Evolutionary conservation across 2,329 filamentous ascomycete genomes (phyloP), one percentile per base, ranked within the genome.

Genomic region (Fusarium concolor): DNA sequence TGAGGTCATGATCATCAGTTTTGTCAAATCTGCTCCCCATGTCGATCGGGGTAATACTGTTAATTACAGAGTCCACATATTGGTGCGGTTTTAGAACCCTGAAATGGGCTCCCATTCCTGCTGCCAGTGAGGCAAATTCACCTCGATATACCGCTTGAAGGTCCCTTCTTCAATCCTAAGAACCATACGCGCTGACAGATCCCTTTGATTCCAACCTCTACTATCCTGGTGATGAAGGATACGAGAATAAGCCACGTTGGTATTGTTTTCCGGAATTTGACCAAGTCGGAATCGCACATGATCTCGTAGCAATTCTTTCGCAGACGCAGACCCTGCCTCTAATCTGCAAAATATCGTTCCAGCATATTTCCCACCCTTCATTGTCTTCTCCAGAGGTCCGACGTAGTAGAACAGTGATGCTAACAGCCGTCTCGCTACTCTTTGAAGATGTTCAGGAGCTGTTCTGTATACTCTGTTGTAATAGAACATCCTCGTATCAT

Each of bases 341-440:
- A 51, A 10, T 42, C 47, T 51, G 24, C 47, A 51, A 14, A 52
- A 44, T 15, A 52, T 18, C 1, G 5, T 44, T 7, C 49, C 37
- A 5, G 5, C 9, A 2, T 0, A n/a, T 12, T 2, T 44, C 0
- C 37, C 49, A 3, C 9, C 28, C 2, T 15, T 10, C 49, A 52
- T 33, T 5, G 49, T 52, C 3, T 8, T n/a, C 20, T 52, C 18
- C 0, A 52, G 38, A 9, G 49, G 26, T 1, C 49, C 49, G 9
- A 57, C 47, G 22, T 44, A 68, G 45, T 62, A 68, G 29, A 66
- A 68, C 2, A 68, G 2, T 3, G 57, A 52, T 8, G 54, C 50
- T 1, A 56, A 8, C 6, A 68, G 62, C 3, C 57, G 54, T 4
- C 18, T 68, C 2, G 65, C 37, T 10, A 68, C 57, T 12, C 15